Base-by-base conservation (phyloP, 177 flowering plant genomes). In the Vitis hybrid region DNA sequence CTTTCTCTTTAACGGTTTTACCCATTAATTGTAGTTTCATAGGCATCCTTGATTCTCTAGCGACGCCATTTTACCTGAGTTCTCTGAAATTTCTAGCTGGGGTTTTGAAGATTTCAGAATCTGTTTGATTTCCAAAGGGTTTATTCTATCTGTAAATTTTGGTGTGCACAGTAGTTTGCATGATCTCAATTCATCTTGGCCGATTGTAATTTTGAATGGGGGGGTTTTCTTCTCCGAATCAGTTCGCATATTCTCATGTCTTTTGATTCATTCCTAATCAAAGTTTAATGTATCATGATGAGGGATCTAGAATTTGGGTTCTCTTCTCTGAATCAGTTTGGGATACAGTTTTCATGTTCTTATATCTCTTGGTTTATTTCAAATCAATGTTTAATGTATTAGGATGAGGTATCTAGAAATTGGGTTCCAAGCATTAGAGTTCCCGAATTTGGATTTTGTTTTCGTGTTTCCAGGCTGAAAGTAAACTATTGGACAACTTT, bases 81-180 rank as follows among this genome's bases (percentile, higher is more conserved):
- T 59, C 18, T 29, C 31, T 29, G 31, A 11, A 63, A 61, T 80
- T 72, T 82, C 82, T 79, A 84, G 78, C 76, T 83, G 80, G 86
- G 88, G 82, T 80, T 85, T 75, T 72, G 53, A 5, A 48, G 18
- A n/a, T 67, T 15, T 18, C 20, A 2, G 10, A 39, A 45, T 18
- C 10, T 52, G 14, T 45, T 56, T 5, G 52, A 18, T 68, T 14
- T 49, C 9, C 5, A 39, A 53, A 1, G n/a, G 7, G 14, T 72
- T 55, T 29, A 20, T 55, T 54, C n/a, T 76, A 74, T 78, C 75
- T 50, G 18, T 34, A 4, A 11, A 64, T 66, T 11, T 39, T 16
- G 57, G 53, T 26, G 3, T 60, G 54, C 49, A 53, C 26, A 15
- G 12, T 48, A 5, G 65, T 18, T 48, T 20, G n/a, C 6, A 45